Conservation (phyloP, 192 early-diverging fungal species). For the Phycomyces blakesleeanus region DNA sequence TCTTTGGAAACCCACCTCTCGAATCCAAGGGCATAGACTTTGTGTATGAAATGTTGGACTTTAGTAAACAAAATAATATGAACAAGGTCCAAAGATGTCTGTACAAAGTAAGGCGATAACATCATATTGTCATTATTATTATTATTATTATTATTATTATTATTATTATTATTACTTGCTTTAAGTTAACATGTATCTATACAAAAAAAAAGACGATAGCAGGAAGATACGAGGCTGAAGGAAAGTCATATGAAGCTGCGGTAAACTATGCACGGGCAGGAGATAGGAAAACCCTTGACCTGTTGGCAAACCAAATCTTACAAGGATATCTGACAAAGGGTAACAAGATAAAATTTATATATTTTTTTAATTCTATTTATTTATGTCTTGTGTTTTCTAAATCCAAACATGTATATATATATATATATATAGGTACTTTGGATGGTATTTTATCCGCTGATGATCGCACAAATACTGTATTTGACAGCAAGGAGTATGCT, state of each 20-base stretch:
- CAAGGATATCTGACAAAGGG: neutral
- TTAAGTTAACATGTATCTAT: no score
- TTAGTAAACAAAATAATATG: neutral
- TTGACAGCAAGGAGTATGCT: slow-evolving; percentile 2
- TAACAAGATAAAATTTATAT: neutral
- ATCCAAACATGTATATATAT: neutral
- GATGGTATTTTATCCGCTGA: neutral
- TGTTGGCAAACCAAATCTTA: neutral
- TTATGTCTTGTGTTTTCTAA: no score
- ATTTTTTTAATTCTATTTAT: no score
- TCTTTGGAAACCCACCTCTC: no score
- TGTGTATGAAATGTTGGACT: neutral
- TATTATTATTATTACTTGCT: no score
- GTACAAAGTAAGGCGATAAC: neutral
- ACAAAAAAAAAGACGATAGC: slow-evolving; percentile 3
- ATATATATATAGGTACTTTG: neutral
- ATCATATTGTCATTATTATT: neutral
- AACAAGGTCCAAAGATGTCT: neutral
- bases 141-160: no score
- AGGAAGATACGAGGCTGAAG: neutral
- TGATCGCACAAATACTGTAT: neutral
- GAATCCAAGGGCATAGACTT: neutral
- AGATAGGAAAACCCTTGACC: neutral
- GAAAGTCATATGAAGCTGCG: neutral
- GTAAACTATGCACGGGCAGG: slow-evolving; percentile 9